phyloP scores from a whole-genome alignment of 176 grass and related monocot genomes.

The Oryza coarctata region DNA sequence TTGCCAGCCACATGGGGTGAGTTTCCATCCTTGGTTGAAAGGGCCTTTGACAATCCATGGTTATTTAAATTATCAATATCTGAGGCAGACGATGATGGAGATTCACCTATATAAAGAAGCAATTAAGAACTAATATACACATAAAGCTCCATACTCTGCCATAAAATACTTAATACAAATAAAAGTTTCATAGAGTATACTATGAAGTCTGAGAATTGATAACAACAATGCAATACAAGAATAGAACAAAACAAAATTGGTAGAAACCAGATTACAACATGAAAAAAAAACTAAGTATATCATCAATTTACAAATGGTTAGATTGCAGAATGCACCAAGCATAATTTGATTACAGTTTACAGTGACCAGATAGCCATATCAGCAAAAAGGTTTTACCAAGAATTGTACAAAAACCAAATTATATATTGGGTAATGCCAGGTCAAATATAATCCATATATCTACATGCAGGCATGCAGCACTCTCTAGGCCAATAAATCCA shows the following conservation, averaged over 20 bases:
- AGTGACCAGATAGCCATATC: background rate
- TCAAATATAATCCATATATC: background rate
- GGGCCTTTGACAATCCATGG: conserved; percentile 39
- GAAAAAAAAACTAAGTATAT: background rate
- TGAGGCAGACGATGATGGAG: conserved; percentile 50
- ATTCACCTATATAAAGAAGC: conserved; percentile 41
- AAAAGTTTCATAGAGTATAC: background rate
- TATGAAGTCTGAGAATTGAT: background rate
- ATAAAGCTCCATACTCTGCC: background rate
- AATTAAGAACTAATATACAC: conserved; percentile 23
- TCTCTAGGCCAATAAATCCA: conserved; percentile 12
- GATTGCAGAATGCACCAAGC: background rate
- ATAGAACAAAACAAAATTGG: background rate
- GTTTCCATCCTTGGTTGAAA: conserved; percentile 34
- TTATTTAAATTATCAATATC: conserved; percentile 60
- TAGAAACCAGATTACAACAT: background rate
- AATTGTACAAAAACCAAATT: conserved; percentile 8
- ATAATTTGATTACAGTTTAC: conserved; percentile 2
- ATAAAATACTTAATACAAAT: background rate
- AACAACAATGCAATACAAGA: background rate
- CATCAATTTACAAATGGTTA: background rate
- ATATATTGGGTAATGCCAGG: background rate
- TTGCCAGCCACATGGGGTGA: conserved; percentile 58
- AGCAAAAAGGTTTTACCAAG: background rate
- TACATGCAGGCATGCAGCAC: conserved; percentile 1